Percentiles rank a stretch among this genome's conserved stretches.
phyloP scores from a whole-genome alignment of 1,284 basidiomycete genomes.

The Heterobasidion irregulare region DNA sequence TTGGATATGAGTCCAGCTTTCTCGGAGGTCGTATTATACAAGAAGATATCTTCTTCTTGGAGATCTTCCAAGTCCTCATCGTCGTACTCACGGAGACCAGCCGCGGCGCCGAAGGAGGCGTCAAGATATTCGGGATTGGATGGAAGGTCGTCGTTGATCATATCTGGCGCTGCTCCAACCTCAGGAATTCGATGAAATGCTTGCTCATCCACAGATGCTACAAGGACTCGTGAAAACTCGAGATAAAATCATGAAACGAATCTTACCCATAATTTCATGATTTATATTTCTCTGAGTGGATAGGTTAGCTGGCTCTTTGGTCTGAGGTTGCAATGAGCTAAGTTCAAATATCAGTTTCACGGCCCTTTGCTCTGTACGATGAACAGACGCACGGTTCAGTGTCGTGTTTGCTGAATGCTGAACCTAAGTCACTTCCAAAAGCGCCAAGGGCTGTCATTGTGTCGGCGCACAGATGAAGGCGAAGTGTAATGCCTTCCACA shows the following conservation, averaged over 20 bases:
- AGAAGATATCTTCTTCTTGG: constrained; percentile 31
- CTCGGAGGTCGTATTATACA: constrained; percentile 15
- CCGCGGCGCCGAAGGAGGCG: constrained; percentile 69
- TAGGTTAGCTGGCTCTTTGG: neutral
- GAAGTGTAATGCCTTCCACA: constrained; percentile 7
- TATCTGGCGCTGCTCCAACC: constrained; percentile 72
- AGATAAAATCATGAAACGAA: neutral
- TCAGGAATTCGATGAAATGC: constrained; percentile 74
- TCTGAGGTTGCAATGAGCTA: neutral
- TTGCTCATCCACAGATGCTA: constrained; percentile 78
- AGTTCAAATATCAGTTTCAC: neutral
- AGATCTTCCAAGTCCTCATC: constrained; percentile 69
- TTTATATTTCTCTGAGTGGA: neutral
- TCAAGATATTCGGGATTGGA: constrained; percentile 86
- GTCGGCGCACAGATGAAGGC: constrained; percentile 13
- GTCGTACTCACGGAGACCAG: constrained; percentile 61
- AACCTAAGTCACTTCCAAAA: constrained; percentile 9
- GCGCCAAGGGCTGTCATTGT: constrained; percentile 11
- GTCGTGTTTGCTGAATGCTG: constrained; percentile 5
- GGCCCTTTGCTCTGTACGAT: neutral
- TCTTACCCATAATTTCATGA: constrained; percentile 9
- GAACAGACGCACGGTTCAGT: constrained; percentile 5
- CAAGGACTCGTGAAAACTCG: neutral
- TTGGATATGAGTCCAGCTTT: constrained; percentile 47
- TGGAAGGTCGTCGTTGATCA: constrained; percentile 89